Evolutionary conservation across 2,329 filamentous ascomycete genomes (phyloP).

Genomic region (Stachybotrys chlorohalonatus): DNA sequence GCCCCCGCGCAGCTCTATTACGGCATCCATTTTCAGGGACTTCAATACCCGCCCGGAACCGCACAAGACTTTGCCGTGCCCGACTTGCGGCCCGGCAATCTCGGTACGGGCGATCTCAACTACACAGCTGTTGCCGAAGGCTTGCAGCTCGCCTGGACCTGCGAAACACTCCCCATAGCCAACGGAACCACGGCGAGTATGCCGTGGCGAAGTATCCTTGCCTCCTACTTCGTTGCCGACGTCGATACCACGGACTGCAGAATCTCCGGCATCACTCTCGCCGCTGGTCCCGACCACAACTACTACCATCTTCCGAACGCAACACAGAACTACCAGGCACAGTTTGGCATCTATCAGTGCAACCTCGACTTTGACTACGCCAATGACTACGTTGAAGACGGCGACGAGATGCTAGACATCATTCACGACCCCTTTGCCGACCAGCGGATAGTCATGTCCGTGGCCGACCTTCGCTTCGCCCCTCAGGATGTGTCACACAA

Average conservation of each 20-base stretch:
- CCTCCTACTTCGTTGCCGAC: not conserved
- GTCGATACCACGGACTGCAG: not conserved
- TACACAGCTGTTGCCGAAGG: not conserved
- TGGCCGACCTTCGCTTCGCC: not conserved
- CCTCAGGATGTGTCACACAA: not conserved
- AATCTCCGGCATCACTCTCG: slow-evolving; percentile 9
- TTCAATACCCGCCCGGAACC: not conserved
- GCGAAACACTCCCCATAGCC: not conserved
- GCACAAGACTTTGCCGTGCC: not conserved
- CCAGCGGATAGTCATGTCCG: slow-evolving; percentile 10
- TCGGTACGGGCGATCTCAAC: not conserved
- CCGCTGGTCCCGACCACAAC: slow-evolving; percentile 11
- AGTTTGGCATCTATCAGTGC: slow-evolving; percentile 12
- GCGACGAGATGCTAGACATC: slow-evolving; percentile 4
- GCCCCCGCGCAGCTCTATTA: not conserved
- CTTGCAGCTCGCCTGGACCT: not conserved
- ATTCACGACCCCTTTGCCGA: slow-evolving; percentile 12
- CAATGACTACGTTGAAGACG: slow-evolving; percentile 3
- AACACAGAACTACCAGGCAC: slow-evolving; percentile 16
- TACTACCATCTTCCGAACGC: slow-evolving; percentile 14
- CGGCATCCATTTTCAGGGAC: not conserved
- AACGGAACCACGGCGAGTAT: not conserved
- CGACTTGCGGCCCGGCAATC: not conserved
- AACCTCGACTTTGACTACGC: slow-evolving; percentile 15
- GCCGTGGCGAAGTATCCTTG: not conserved